A percentile compares a stretch with the other conserved stretches of the same genome.
These are phyloP conservation scores for Solanum lignicaule DNA, from an alignment of 257 asterid species.

Conservation along the genomic window DNA sequence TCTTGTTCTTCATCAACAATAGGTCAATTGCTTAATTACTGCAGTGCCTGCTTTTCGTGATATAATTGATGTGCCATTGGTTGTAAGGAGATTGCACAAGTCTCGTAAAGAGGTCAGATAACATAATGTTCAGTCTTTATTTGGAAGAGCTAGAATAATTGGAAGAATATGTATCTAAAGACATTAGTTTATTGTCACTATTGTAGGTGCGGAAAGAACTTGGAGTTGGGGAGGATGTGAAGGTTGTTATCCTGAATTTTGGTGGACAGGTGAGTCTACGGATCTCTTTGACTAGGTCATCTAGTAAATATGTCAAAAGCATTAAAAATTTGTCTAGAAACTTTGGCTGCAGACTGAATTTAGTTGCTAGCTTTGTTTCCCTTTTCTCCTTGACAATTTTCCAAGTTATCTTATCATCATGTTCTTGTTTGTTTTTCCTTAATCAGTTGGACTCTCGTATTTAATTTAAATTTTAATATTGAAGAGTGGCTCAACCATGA, in stretches of 20 bases:
- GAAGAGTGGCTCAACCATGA: neutral
- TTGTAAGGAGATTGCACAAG: slow-evolving; percentile 88
- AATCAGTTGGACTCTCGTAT: neutral
- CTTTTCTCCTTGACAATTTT: neutral
- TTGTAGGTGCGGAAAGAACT: slow-evolving; percentile 78
- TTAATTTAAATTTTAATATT: neutral
- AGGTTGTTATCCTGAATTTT: slow-evolving; percentile 85
- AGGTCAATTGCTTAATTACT: slow-evolving; percentile 5
- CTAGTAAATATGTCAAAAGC: neutral
- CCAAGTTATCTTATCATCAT: neutral
- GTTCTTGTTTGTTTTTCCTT: neutral
- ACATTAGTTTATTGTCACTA: neutral
- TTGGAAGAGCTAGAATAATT: neutral
- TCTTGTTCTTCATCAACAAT: neutral
- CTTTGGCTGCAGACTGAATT: neutral
- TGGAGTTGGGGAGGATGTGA: slow-evolving; percentile 69
- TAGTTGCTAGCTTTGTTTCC: neutral
- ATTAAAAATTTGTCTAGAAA: neutral
- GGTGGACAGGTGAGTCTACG: slow-evolving; percentile 81
- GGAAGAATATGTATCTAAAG: neutral
- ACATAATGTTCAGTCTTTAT: neutral
- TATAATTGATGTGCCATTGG: slow-evolving; percentile 90
- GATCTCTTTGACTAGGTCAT: neutral
- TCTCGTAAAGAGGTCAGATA: slow-evolving; percentile 57
- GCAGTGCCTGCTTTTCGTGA: slow-evolving; percentile 99